Base-by-base conservation (phyloP, 345 rosid species). In the Acer saccharum region DNA sequence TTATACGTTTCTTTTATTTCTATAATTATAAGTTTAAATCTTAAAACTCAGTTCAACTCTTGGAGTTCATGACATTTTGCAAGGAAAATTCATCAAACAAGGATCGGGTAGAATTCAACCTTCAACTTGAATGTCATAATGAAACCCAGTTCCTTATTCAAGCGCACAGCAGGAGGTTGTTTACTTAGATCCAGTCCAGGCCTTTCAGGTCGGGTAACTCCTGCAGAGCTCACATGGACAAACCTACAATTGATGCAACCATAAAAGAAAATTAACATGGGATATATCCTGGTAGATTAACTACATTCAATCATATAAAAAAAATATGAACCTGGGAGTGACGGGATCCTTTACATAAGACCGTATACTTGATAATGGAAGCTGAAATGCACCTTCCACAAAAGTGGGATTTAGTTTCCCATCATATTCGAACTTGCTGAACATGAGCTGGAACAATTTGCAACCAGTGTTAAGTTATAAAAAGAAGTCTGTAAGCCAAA, bases 101-200 rank as follows among this genome's bases (percentile, higher is more conserved):
- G 66, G 39, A 20, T 25, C 2, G 32, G 43, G 58, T 58, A 71
- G 41, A 29, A 76, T 54, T 71, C 11, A 81, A 95, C 99, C 93
- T 93, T 95, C 85, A 95, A 82, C 89, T 93, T 95, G 81, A 85
- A 93, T 52, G 97, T 93, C 66, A 95, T 93, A 75, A 95, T 86
- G 79, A 87, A 95, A 77, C 76, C 98, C 78, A 96, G 83, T 77
- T 96, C 99, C 88, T 93, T 96, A 90, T 96, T 93, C 89, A 93
- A 86, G 79, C 99, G 88, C 60, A 93, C 99, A 58, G 99, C 99
- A 48, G 98, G 99, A 79, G 97, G 99, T 76, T 95, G 97, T 84
- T 84, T 93, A 80, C 89, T 91, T 52, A 93, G 95, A 81, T 95
- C 98, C 78, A 95, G 88, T 81, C 97, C 98, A 32, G 97, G 97